These are phyloP conservation scores for Mycena floridula DNA, from an alignment of 768 basidiomycete species.

Conservation along the genomic window DNA sequence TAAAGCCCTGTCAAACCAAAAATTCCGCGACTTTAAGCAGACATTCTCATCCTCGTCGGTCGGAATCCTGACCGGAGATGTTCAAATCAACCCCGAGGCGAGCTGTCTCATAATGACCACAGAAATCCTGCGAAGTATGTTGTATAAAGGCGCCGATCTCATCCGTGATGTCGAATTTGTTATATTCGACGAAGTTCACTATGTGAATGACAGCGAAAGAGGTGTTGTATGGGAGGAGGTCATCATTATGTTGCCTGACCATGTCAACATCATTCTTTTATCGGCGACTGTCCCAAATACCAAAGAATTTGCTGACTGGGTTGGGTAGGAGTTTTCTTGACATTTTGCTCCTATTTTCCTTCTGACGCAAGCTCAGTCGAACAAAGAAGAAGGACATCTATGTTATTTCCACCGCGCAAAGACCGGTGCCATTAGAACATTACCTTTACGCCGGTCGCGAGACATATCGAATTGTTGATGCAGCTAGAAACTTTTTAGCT, in stretches of 20 bases:
- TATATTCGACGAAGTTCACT: slow-evolving; percentile 99
- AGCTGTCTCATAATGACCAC: slow-evolving; percentile 97
- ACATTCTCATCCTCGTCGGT: slow-evolving; percentile 89
- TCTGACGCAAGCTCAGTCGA: slow-evolving; percentile 47
- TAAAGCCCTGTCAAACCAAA: slow-evolving; percentile 97
- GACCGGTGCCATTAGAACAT: slow-evolving; percentile 96
- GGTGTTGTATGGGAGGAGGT: slow-evolving; percentile 99
- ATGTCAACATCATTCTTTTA: slow-evolving; percentile 94
- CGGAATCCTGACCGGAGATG: slow-evolving; percentile 96
- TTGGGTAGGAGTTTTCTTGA: slow-evolving; percentile 60
- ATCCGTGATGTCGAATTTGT: slow-evolving; percentile 99
- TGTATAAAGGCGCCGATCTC: slow-evolving; percentile 97
- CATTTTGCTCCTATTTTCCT: background rate
- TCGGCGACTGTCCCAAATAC: slow-evolving; percentile 98
- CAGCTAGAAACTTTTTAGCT: slow-evolving; percentile 63
- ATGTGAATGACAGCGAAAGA: slow-evolving; percentile 98
- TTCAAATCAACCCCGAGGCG: slow-evolving; percentile 98
- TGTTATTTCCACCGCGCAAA: slow-evolving; percentile 93
- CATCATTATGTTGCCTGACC: slow-evolving; percentile 98
- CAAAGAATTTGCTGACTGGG: slow-evolving; percentile 98
- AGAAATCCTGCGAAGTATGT: slow-evolving; percentile 95
- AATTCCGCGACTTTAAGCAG: slow-evolving; percentile 97
- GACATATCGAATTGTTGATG: slow-evolving; percentile 87
- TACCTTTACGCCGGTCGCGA: slow-evolving; percentile 94
- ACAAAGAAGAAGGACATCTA: slow-evolving; percentile 99